phyloP scores from a whole-genome alignment of 2,329 filamentous ascomycete species.

The Pyrenophora seminiperda region DNA sequence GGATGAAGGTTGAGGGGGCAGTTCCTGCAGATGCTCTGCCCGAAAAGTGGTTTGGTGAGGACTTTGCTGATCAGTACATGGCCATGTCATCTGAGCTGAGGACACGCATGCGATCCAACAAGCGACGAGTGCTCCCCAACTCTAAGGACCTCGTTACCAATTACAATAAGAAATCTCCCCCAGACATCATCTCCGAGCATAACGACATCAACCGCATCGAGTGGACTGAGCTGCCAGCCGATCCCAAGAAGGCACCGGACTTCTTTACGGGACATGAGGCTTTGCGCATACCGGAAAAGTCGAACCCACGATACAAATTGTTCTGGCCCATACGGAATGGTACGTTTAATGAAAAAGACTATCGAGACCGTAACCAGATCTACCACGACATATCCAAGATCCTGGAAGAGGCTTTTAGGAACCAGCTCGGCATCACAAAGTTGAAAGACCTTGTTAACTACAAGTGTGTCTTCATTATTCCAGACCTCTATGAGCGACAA shows the following conservation, averaged over 20 bases:
- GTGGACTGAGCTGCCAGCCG: conserved; percentile 81
- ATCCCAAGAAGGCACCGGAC: conserved; percentile 66
- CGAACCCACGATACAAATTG: conserved; percentile 84
- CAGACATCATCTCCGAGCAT: conserved; percentile 88
- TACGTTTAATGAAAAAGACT: conserved; percentile 89
- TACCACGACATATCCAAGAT: conserved; percentile 87
- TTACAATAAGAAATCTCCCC: conserved; percentile 83
- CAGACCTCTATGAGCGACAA: conserved; percentile 92
- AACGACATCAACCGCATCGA: conserved; percentile 94
- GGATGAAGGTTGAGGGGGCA: conserved; percentile 65
- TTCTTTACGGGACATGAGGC: conserved; percentile 84
- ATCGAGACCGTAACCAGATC: conserved; percentile 76
- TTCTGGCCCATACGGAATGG: conserved; percentile 91
- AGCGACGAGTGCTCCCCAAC: conserved; percentile 93
- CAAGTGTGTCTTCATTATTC: conserved; percentile 95
- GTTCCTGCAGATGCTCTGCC: conserved; percentile 64
- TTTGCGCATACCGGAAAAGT: conserved; percentile 85
- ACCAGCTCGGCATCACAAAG: conserved; percentile 77
- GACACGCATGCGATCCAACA: conserved; percentile 87
- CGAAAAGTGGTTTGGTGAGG: conserved; percentile 87
- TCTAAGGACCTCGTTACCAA: conserved; percentile 95
- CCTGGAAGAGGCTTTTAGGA: conserved; percentile 81
- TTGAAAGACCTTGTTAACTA: conserved; percentile 87
- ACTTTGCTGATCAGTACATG: conserved; percentile 70
- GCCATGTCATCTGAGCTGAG: conserved; percentile 88